These are phyloP conservation scores for Penstemon eatonii DNA, from an alignment of 257 asterid species.

Conservation along the genomic window DNA sequence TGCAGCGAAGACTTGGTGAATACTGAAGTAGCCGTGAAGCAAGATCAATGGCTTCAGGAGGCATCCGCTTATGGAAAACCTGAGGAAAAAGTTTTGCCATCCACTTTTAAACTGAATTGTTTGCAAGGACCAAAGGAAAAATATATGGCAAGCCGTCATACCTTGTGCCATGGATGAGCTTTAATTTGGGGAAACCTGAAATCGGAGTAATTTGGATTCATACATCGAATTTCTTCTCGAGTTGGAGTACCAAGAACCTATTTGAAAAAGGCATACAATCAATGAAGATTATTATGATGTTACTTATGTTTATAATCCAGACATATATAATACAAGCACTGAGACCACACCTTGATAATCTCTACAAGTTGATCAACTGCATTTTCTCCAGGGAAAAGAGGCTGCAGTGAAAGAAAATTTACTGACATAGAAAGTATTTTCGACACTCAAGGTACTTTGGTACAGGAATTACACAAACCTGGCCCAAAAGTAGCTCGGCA, in stretches of 20 bases:
- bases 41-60: constrained; percentile 95
- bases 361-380: constrained; percentile 96
- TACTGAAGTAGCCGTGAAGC: constrained; percentile 88
- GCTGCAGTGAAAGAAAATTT: constrained; percentile 46
- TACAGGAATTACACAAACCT: constrained; percentile 45
- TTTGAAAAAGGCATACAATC: constrained; percentile 23
- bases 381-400: constrained; percentile 91
- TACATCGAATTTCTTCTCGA: constrained; percentile 89
- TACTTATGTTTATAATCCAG: neutral
- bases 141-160: constrained; percentile 26
- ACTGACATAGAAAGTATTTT: constrained; percentile 15
- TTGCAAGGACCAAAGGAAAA: neutral
- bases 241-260: constrained; percentile 98
- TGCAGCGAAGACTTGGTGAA: constrained; percentile 92
- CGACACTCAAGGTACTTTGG: constrained; percentile 3
- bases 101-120: constrained; percentile 15
- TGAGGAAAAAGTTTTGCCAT: constrained; percentile 34
- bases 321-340: constrained; percentile 1
- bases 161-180: constrained; percentile 98
- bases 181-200: constrained; percentile 90
- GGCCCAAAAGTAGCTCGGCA: constrained; percentile 91
- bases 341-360: constrained; percentile 71
- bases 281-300: constrained; percentile 21
- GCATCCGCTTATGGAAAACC: constrained; percentile 93
- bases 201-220: constrained; percentile 89